A percentile compares a stretch with the other conserved stretches of the same genome.
phyloP scores from a whole-genome alignment of 192 early-diverging fungal species.

The Backusella morwellensis region DNA sequence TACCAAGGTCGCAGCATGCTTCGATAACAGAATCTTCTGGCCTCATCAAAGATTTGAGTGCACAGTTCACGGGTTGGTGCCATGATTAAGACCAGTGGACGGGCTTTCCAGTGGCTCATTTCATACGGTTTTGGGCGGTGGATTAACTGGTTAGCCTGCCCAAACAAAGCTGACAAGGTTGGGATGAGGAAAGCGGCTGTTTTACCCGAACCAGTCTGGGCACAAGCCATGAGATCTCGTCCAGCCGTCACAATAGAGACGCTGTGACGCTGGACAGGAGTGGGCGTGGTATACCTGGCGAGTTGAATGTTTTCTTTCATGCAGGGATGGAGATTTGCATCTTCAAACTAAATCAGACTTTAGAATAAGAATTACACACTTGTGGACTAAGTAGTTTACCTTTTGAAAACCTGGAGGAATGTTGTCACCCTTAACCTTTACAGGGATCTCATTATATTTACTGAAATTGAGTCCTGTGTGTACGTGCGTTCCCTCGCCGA shows the following conservation, averaged over 20 bases:
- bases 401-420: constrained; percentile 44
- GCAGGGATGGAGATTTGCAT: constrained; percentile 59
- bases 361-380: background rate
- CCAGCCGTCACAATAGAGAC: constrained; percentile 57
- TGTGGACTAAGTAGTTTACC: constrained; percentile 34
- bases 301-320: constrained; percentile 66
- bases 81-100: constrained; percentile 57
- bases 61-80: constrained; percentile 94
- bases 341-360: constrained; percentile 49
- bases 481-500: constrained; percentile 54
- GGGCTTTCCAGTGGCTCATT: constrained; percentile 3
- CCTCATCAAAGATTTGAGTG: constrained; percentile 77
- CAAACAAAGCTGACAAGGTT: constrained; percentile 64
- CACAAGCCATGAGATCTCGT: constrained; percentile 83
- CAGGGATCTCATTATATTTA: constrained; percentile 70
- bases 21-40: constrained; percentile 47
- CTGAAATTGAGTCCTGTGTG: constrained; percentile 76
- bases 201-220: constrained; percentile 74
- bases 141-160: constrained; percentile 29
- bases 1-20: constrained; percentile 41
- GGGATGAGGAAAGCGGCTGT: constrained; percentile 83
- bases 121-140: background rate
- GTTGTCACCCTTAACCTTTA: constrained; percentile 56
- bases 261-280: constrained; percentile 71
- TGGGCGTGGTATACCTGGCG: constrained; percentile 64